A percentile compares a stretch with the other conserved stretches of the same genome.
phyloP scores from a whole-genome alignment of 148 eudicot genomes.

The Oxyria digyna region DNA sequence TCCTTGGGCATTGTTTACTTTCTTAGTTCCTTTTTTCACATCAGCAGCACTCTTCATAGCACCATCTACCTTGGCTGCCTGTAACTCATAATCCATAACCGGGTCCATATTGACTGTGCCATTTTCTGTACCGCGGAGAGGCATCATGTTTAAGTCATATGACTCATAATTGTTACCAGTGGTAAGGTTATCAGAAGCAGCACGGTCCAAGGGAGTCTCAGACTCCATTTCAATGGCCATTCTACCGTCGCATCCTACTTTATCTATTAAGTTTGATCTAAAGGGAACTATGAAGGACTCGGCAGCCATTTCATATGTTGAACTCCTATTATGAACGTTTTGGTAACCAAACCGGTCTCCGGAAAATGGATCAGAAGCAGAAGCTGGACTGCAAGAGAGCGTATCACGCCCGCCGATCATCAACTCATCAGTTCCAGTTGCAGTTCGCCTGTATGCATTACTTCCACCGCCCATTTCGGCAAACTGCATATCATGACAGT shows the following conservation, averaged over 20 bases:
- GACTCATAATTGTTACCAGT: conserved; percentile 42
- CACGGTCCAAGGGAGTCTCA: conserved; percentile 35
- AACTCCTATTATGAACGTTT: conserved; percentile 16
- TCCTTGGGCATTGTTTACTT: conserved; percentile 42
- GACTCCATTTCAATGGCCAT: conserved; percentile 41
- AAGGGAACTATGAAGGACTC: conserved; percentile 63
- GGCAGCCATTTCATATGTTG: conserved; percentile 32
- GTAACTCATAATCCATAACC: conserved; percentile 65
- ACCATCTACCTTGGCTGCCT: conserved; percentile 25
- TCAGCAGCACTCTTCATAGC: conserved; percentile 25
- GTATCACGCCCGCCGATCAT: conserved; percentile 31
- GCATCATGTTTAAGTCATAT: conserved; percentile 65
- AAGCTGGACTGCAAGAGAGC: conserved; percentile 23
- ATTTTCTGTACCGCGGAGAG: conserved; percentile 53
- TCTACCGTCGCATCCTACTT: conserved; percentile 37
- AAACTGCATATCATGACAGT: conserved; percentile 26
- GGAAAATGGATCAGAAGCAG: conserved; percentile 41
- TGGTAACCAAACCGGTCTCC: conserved; percentile 28
- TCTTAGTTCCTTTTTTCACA: conserved; percentile 33
- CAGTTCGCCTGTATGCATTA: conserved; percentile 25
- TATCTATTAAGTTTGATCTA: conserved; percentile 48
- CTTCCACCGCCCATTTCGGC: conserved; percentile 37
- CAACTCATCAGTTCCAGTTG: conserved; percentile 30
- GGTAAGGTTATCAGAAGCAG: conserved; percentile 24
- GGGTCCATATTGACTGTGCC: conserved; percentile 37